Percentiles rank a stretch among this genome's conserved stretches.
These are phyloP conservation scores for Rhodamnia rubescens DNA, from an alignment of 345 rosid species.

Conservation along the genomic window DNA sequence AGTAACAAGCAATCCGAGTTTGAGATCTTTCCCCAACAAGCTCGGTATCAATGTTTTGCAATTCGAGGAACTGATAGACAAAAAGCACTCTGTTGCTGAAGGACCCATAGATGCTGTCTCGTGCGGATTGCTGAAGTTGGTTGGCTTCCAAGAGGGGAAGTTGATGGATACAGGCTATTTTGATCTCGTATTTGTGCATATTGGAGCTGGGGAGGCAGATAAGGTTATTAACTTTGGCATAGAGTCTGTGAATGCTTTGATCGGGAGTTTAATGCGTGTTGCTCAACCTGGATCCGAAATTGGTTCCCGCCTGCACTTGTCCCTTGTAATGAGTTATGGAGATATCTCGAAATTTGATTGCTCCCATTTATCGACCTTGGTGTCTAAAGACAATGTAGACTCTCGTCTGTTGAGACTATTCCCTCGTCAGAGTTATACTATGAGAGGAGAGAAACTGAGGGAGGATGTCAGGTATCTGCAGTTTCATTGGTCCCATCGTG, in stretches of 20 bases:
- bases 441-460: constrained; percentile 64
- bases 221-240: constrained; percentile 5
- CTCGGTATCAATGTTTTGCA: constrained; percentile 40
- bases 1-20: constrained; percentile 29
- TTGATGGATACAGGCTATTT: constrained; percentile 30
- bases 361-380: constrained; percentile 25
- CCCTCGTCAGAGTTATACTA: constrained; percentile 76
- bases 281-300: constrained; percentile 55
- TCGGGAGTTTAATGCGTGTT: constrained; percentile 28
- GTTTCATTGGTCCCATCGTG: background rate
- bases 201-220: constrained; percentile 25
- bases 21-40: constrained; percentile 41
- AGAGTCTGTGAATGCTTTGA: constrained; percentile 39
- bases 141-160: constrained; percentile 68
- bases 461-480: constrained; percentile 57
- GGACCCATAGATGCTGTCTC: constrained; percentile 18
- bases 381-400: constrained; percentile 13
- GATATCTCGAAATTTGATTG: constrained; percentile 23
- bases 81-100: constrained; percentile 3
- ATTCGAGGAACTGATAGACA: constrained; percentile 18
- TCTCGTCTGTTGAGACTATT: constrained; percentile 30
- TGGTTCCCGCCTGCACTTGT: constrained; percentile 55
- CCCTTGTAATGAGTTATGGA: constrained; percentile 70
- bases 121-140: constrained; percentile 32
- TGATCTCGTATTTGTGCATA: constrained; percentile 62